Evolutionary conservation across 108 stramenopile genomes (phyloP).

Genomic region (Cyclostephanos tholiformis): DNA sequence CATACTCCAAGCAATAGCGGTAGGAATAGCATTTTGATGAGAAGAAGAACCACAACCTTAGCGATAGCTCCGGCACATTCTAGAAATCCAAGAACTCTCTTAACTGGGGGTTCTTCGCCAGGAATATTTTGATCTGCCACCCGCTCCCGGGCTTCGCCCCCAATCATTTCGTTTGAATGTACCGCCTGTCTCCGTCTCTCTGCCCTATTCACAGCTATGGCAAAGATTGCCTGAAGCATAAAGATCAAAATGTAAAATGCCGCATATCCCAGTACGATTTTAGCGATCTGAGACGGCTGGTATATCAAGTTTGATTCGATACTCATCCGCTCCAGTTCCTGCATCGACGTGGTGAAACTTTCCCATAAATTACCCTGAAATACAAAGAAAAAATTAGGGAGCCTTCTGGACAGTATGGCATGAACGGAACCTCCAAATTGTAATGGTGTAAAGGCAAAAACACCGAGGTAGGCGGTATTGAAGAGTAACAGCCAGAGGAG

Average conservation of each 20-base stretch:
- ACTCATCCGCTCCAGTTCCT: conserved; percentile 35
- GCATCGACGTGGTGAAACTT: conserved; percentile 18
- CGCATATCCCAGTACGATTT: conserved; percentile 38
- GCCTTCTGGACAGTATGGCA: conserved; percentile 20
- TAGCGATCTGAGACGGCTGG: conserved; percentile 42
- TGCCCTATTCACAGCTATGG: background rate
- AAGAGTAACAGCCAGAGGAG: conserved; percentile 89
- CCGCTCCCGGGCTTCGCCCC: too few species aligned
- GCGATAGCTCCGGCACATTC: conserved; percentile 68
- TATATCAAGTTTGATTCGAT: conserved; percentile 41
- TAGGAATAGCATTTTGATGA: conserved; percentile 86
- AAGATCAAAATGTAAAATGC: conserved; percentile 30
- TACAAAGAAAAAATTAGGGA: conserved; percentile 2
- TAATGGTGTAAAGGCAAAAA: conserved; percentile 87
- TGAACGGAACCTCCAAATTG: conserved; percentile 56
- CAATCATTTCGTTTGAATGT: background rate
- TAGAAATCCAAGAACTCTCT: conserved; percentile 40
- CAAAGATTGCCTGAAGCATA: conserved; percentile 22
- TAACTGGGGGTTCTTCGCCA: conserved; percentile 23
- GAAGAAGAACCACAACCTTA: conserved; percentile 83
- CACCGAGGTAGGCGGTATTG: conserved; percentile 90
- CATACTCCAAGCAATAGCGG: conserved; percentile 76
- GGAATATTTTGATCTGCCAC: conserved; percentile 34
- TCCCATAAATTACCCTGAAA: conserved; percentile 8
- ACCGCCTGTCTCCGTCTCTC: background rate